Percentiles rank a stretch among this genome's conserved stretches.
Conservation (phyloP, 768 basidiomycete genomes). For the Calocera cornea region DNA sequence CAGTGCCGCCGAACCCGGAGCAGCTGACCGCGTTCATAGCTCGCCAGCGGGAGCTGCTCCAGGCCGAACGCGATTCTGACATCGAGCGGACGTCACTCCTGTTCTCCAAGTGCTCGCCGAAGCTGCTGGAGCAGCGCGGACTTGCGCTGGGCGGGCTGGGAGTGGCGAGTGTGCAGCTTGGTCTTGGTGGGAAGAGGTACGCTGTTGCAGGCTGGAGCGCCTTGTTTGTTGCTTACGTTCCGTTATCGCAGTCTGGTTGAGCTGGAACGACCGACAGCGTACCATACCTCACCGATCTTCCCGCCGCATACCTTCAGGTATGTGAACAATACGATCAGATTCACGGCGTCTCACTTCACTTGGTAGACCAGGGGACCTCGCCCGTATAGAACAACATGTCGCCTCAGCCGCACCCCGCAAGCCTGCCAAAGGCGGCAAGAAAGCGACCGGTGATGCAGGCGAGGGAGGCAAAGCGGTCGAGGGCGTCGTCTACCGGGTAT, state of each 20-base stretch:
- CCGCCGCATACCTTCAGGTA: slow-evolving; percentile 81
- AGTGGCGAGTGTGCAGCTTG: slow-evolving; percentile 57
- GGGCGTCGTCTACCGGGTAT: slow-evolving; percentile 85
- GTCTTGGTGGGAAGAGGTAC: slow-evolving; percentile 87
- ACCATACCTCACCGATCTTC: slow-evolving; percentile 53
- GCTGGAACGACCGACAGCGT: slow-evolving; percentile 68
- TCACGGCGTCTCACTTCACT: background rate
- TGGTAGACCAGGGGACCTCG: slow-evolving; percentile 72
- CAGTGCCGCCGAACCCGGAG: background rate
- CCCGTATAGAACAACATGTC: slow-evolving; percentile 64
- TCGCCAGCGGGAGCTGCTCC: slow-evolving; percentile 52
- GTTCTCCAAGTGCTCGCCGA: slow-evolving; percentile 68
- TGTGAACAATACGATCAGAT: slow-evolving; percentile 7
- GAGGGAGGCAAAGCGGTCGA: slow-evolving; percentile 37
- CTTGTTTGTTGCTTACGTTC: background rate
- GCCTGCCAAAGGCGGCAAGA: slow-evolving; percentile 31
- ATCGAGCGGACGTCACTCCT: slow-evolving; percentile 65
- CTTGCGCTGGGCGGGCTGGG: slow-evolving; percentile 65
- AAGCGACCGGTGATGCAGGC: slow-evolving; percentile 22
- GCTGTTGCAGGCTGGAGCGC: slow-evolving; percentile 12
- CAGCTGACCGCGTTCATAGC: slow-evolving; percentile 45
- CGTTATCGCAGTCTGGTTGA: slow-evolving; percentile 54
- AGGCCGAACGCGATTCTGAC: slow-evolving; percentile 69
- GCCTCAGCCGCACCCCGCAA: slow-evolving; percentile 29
- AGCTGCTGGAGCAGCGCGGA: slow-evolving; percentile 77